Percentiles rank a stretch among this genome's conserved stretches.
These are phyloP conservation scores for Rhododendron simsii DNA, from an alignment of 148 eudicot genomes.

Conservation along the genomic window DNA sequence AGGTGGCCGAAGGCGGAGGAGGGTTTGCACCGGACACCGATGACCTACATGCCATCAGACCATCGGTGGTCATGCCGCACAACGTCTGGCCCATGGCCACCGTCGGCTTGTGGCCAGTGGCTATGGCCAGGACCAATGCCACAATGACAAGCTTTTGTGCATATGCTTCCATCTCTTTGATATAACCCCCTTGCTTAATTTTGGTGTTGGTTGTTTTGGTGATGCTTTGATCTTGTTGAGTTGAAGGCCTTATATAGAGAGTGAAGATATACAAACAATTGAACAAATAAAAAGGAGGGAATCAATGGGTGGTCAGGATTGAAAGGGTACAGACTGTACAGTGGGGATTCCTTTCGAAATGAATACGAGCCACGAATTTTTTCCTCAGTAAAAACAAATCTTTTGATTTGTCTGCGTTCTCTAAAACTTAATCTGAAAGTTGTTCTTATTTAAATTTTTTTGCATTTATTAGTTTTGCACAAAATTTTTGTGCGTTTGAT, in stretches of 20 bases:
- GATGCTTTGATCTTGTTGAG: neutral
- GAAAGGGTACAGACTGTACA: neutral
- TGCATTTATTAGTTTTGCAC: too few species aligned
- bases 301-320: neutral
- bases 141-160: slow-evolving; percentile 11
- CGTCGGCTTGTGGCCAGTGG: neutral
- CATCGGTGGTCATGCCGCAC: slow-evolving; percentile 31
- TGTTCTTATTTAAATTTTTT: too few species aligned
- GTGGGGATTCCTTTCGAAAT: neutral
- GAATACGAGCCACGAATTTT: neutral
- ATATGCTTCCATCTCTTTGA: slow-evolving; percentile 2
- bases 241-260: neutral
- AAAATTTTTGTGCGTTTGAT: too few species aligned
- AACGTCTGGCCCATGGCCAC: slow-evolving; percentile 20
- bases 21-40: slow-evolving; percentile 35
- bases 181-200: neutral
- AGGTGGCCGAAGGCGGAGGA: slow-evolving; percentile 24
- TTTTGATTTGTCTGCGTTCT: too few species aligned
- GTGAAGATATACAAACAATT: neutral
- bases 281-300: neutral
- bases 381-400: neutral
- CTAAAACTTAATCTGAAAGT: too few species aligned
- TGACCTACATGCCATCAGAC: slow-evolving; percentile 30
- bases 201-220: neutral
- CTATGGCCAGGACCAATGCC: slow-evolving; percentile 22